Conservation (phyloP, 2,329 filamentous ascomycete species). For the Fusarium verrucosum region DNA sequence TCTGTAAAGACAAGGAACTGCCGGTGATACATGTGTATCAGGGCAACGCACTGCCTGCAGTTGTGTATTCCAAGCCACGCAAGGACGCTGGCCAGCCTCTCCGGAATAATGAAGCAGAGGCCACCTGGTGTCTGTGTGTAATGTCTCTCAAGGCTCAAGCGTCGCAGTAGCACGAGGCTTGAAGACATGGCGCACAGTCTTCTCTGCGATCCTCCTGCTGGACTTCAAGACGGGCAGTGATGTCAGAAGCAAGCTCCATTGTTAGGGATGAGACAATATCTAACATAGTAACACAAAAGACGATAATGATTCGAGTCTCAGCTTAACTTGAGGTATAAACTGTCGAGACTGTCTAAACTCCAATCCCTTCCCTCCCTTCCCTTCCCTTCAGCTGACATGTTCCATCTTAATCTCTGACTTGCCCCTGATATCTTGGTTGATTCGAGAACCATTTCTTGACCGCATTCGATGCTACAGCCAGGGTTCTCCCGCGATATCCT, state of each 20-base stretch:
- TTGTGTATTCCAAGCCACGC: conserved; percentile 37
- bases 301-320: conserved; percentile 18
- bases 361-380: neutral
- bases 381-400: conserved; percentile 15
- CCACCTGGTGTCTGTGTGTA: conserved; percentile 36
- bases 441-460: conserved; percentile 38
- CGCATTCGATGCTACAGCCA: conserved; percentile 33
- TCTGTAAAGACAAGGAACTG: conserved; percentile 28
- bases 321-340: conserved; percentile 1
- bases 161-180: conserved; percentile 21
- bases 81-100: conserved; percentile 38
- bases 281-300: conserved; percentile 22
- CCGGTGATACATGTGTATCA: conserved; percentile 32
- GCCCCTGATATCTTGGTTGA: conserved; percentile 10
- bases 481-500: conserved; percentile 35
- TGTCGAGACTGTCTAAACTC: too few relatives aligned
- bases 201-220: conserved; percentile 20
- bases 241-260: conserved; percentile 38
- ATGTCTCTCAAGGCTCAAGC: conserved; percentile 26
- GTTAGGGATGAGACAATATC: conserved; percentile 29
- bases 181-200: conserved; percentile 36
- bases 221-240: conserved; percentile 21
- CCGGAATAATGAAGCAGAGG: conserved; percentile 29
- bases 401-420: conserved; percentile 28
- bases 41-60: conserved; percentile 25